phyloP scores from a whole-genome alignment of 23 red algal species.

The Pyropia yezoensis region DNA sequence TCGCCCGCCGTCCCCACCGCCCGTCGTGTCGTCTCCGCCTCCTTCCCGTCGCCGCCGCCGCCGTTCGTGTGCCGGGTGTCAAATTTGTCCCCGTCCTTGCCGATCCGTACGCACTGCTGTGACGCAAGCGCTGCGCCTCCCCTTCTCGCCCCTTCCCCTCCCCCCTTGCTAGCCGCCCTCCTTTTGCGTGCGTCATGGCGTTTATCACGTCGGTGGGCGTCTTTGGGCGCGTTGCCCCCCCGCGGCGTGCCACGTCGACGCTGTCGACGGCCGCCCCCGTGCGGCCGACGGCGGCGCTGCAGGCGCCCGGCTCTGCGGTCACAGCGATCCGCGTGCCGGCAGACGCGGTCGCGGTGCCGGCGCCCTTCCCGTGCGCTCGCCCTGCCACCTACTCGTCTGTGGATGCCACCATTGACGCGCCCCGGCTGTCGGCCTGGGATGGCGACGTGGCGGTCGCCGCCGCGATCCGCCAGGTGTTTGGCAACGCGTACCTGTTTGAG shows the following conservation, averaged over 20 bases:
- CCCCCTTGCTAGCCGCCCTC: no score
- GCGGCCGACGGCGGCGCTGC: not conserved
- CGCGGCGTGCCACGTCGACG: no score
- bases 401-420: not conserved
- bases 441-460: not conserved
- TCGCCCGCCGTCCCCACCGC: not conserved
- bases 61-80: no score
- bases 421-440: not conserved
- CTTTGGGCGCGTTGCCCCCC: no score
- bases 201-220: no score
- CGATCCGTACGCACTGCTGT: no score
- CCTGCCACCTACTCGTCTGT: not conserved
- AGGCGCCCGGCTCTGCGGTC: not conserved
- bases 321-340: not conserved
- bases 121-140: no score
- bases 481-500: constrained; percentile 3
- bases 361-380: not conserved
- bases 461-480: constrained; percentile 1
- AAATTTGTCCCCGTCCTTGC: no score
- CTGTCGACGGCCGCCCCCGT: no score
- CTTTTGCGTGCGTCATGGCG: no score
- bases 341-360: not conserved
- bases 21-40: not conserved
- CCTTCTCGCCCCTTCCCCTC: no score
- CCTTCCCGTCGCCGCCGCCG: not conserved